Percentiles rank a stretch among this genome's conserved stretches.
These are phyloP conservation scores for Phoma sp. DNA, from an alignment of 2,329 filamentous ascomycete species.

Conservation along the genomic window DNA sequence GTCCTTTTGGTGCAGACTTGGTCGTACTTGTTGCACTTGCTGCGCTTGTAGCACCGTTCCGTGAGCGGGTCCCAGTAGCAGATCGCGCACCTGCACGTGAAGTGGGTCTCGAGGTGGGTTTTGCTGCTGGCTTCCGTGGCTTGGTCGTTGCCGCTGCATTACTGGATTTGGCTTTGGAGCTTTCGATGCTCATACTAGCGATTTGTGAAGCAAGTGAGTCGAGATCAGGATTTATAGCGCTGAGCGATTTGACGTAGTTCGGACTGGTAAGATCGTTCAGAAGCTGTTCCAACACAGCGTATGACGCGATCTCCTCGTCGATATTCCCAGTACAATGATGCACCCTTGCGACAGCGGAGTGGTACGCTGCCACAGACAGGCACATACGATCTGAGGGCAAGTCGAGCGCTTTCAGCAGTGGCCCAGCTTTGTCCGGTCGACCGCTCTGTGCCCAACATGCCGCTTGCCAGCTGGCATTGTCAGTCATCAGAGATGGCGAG, in stretches of 20 bases:
- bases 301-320: constrained; percentile 56
- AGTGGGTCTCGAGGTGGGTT: constrained; percentile 14
- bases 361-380: constrained; percentile 59
- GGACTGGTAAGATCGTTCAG: constrained; percentile 51
- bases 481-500: constrained; percentile 61
- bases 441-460: constrained; percentile 59
- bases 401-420: constrained; percentile 61
- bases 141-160: constrained; percentile 23
- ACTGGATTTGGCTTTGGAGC: constrained; percentile 6
- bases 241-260: constrained; percentile 37
- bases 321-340: constrained; percentile 56
- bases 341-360: constrained; percentile 57
- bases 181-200: constrained; percentile 48
- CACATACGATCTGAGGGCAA: constrained; percentile 48
- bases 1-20: constrained; percentile 16
- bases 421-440: constrained; percentile 55
- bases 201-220: constrained; percentile 51
- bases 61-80: constrained; percentile 23
- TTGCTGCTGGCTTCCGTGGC: constrained; percentile 32
- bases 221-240: constrained; percentile 35
- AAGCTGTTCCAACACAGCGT: constrained; percentile 56
- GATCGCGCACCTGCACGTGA: constrained; percentile 19
- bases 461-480: constrained; percentile 53
- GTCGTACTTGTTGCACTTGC: constrained; percentile 21
- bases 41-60: constrained; percentile 17